A percentile compares a stretch with the other conserved stretches of the same genome.
Conservation (phyloP, 495 filamentous ascomycete genomes). For the Parathielavia hyrcaniae region DNA sequence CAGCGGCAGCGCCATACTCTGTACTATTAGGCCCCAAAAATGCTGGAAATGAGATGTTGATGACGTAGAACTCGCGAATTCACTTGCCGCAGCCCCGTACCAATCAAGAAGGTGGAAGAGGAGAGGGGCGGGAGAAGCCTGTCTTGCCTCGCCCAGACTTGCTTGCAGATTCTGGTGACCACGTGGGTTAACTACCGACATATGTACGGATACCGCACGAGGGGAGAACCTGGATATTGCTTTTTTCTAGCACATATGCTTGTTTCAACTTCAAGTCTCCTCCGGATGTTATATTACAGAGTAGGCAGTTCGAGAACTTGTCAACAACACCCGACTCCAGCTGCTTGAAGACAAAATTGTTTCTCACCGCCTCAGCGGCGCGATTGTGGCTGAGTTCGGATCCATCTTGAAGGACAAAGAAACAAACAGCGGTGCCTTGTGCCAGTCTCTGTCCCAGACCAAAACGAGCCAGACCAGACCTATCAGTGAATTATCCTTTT, state of each 20-base stretch:
- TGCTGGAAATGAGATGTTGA: background rate
- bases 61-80: background rate
- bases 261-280: background rate
- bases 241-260: background rate
- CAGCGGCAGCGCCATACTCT: no score
- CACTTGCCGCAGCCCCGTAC: background rate
- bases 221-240: no score
- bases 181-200: background rate
- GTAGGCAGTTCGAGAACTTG: no score
- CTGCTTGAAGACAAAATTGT: no score
- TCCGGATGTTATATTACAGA: no score
- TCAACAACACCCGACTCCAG: no score
- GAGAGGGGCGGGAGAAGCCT: background rate
- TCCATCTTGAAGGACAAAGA: background rate
- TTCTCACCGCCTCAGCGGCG: background rate
- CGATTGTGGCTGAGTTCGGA: no score
- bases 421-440: constrained; percentile 6
- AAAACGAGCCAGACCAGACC: background rate
- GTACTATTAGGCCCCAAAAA: background rate
- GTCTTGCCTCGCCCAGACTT: background rate
- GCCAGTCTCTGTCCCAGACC: background rate
- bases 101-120: background rate
- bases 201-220: no score
- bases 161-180: background rate
- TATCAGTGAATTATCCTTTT: background rate